These are phyloP conservation scores for Neonectria coccinea DNA, from an alignment of 2,329 filamentous ascomycete genomes.

Conservation along the genomic window DNA sequence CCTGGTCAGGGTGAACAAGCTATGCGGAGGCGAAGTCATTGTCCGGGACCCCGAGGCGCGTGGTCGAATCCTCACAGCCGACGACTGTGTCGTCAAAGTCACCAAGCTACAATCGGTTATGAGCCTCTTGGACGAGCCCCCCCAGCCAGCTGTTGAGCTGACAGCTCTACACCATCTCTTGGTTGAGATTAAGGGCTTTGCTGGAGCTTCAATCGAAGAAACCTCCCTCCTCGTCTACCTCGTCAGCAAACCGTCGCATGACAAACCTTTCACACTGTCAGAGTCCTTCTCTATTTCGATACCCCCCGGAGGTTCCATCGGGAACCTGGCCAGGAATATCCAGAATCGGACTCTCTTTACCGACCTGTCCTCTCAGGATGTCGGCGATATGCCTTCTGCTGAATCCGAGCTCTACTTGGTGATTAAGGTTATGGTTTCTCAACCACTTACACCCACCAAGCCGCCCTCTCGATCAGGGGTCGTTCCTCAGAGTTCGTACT, in stretches of 20 bases:
- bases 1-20: slow-evolving; percentile 91
- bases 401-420: slow-evolving; percentile 85
- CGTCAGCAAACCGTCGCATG: slow-evolving; percentile 75
- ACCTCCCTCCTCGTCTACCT: slow-evolving; percentile 83
- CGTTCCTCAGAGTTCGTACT: slow-evolving; percentile 54
- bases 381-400: slow-evolving; percentile 69
- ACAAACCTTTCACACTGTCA: slow-evolving; percentile 75
- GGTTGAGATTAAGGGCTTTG: slow-evolving; percentile 85
- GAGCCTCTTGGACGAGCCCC: slow-evolving; percentile 90
- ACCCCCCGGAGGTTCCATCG: slow-evolving; percentile 77
- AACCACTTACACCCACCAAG: slow-evolving; percentile 60
- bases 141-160: slow-evolving; percentile 73
- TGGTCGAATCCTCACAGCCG: slow-evolving; percentile 87
- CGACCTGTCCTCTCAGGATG: slow-evolving; percentile 83
- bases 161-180: slow-evolving; percentile 83
- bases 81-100: slow-evolving; percentile 92
- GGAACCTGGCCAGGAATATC: slow-evolving; percentile 71
- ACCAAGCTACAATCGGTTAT: slow-evolving; percentile 94
- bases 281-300: slow-evolving; percentile 87
- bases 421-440: slow-evolving; percentile 77
- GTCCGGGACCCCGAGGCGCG: slow-evolving; percentile 87
- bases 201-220: slow-evolving; percentile 79
- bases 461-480: slow-evolving; percentile 65
- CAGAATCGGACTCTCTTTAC: slow-evolving; percentile 88
- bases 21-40: slow-evolving; percentile 93